phyloP scores from a whole-genome alignment of 495 filamentous ascomycete genomes.

The Glonium stellatum region DNA sequence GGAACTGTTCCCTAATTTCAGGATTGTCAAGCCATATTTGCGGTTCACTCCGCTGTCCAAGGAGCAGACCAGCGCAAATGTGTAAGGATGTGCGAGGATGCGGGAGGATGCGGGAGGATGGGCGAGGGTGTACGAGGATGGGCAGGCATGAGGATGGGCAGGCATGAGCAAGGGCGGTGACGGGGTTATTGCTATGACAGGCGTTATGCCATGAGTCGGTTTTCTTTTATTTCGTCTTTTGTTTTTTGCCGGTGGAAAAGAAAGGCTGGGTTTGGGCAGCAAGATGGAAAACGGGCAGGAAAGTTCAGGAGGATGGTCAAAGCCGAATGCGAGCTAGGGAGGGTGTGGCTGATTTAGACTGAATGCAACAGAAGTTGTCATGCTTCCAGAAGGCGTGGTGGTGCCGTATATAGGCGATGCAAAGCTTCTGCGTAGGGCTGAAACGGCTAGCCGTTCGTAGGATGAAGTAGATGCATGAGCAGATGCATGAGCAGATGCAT shows the following conservation, averaged over 20 bases:
- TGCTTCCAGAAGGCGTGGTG: conserved; percentile 1
- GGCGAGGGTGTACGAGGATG: too few species aligned
- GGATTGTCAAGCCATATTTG: conserved; percentile 86
- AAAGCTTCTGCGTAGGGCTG: not conserved
- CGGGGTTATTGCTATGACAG: too few species aligned
- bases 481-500: too few species aligned
- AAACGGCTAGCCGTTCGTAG: not conserved
- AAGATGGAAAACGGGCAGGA: not conserved
- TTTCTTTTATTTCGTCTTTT: too few species aligned
- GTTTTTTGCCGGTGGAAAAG: not conserved
- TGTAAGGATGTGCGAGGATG: not conserved
- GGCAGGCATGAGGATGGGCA: too few species aligned
- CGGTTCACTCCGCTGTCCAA: conserved; percentile 39
- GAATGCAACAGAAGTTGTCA: not conserved
- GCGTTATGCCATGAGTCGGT: too few species aligned
- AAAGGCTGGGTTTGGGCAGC: not conserved
- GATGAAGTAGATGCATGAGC: too few species aligned
- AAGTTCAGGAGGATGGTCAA: not conserved
- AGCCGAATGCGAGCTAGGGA: not conserved
- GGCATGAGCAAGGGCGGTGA: too few species aligned
- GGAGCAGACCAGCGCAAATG: conserved; percentile 35
- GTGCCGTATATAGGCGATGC: not conserved
- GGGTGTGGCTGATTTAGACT: not conserved
- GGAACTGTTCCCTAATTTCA: conserved; percentile 81
- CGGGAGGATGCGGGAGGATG: too few species aligned